Conservation (phyloP, 106 monocot genomes). For the Alisma plantagoaquatica region DNA sequence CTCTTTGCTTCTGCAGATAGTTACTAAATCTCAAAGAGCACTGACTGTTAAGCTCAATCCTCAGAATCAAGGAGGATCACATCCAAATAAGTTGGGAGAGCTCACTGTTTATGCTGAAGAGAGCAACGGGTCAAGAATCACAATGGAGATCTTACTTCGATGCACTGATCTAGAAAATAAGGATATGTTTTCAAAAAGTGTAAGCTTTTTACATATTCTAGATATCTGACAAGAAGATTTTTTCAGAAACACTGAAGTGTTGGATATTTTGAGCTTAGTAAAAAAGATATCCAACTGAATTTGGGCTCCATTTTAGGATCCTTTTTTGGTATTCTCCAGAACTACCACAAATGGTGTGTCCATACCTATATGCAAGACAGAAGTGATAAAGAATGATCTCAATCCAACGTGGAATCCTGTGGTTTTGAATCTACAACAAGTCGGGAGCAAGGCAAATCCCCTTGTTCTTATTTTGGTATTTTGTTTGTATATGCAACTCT, state of each 20-base stretch:
- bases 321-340: slow-evolving; percentile 85
- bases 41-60: slow-evolving; percentile 49
- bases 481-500: background rate
- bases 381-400: slow-evolving; percentile 89
- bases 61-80: slow-evolving; percentile 20
- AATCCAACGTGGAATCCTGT: slow-evolving; percentile 84
- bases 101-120: slow-evolving; percentile 75
- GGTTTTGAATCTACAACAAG: slow-evolving; percentile 76
- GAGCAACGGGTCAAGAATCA: slow-evolving; percentile 44
- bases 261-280: no score
- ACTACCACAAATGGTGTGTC: slow-evolving; percentile 47
- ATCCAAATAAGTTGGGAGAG: slow-evolving; percentile 31
- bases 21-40: slow-evolving; percentile 39
- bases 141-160: slow-evolving; percentile 57
- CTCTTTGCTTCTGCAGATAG: slow-evolving; percentile 35
- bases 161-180: slow-evolving; percentile 82
- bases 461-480: background rate
- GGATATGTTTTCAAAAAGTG: slow-evolving; percentile 94
- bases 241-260: no score
- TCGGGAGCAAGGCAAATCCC: slow-evolving; percentile 66
- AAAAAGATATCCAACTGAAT: no score
- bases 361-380: slow-evolving; percentile 87
- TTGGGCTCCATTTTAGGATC: slow-evolving; percentile 48
- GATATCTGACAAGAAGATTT: no score
- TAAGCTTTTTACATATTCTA: slow-evolving; percentile 20